Evolutionary conservation across 2,329 filamentous ascomycete species (phyloP).

Genomic region (Geosmithia flava): DNA sequence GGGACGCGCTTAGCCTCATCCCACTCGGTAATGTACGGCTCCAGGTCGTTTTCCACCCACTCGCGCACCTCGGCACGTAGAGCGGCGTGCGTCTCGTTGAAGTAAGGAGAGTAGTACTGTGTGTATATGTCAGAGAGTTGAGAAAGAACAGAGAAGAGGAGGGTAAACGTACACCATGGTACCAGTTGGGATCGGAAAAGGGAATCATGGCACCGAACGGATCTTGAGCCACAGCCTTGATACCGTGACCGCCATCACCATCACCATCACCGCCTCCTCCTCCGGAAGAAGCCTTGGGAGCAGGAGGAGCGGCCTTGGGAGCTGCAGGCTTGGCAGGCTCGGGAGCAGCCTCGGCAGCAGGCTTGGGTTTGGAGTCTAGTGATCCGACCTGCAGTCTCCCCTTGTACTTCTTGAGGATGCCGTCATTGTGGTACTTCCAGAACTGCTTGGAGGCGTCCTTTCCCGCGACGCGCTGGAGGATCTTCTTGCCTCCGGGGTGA

Average conservation of each 20-base stretch:
- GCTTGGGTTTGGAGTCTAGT: conserved; percentile 73
- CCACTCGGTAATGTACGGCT: conserved; percentile 91
- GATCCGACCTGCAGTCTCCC: conserved; percentile 71
- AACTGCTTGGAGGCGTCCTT: conserved; percentile 58
- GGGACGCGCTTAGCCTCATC: conserved; percentile 90
- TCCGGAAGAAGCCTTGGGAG: conserved; percentile 21
- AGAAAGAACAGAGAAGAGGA: background rate
- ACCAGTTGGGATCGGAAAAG: conserved; percentile 89
- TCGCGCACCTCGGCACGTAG: conserved; percentile 82
- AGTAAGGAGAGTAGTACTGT: conserved; percentile 95
- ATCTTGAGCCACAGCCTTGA: conserved; percentile 60
- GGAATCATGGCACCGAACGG: conserved; percentile 78
- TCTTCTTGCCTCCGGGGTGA: conserved; percentile 65
- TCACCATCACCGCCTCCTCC: background rate
- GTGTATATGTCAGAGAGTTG: background rate
- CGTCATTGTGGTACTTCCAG: conserved; percentile 73
- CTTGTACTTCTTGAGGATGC: conserved; percentile 79
- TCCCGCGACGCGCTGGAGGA: conserved; percentile 48
- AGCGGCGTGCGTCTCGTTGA: conserved; percentile 85
- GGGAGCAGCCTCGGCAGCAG: conserved; percentile 36
- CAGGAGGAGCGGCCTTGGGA: conserved; percentile 14
- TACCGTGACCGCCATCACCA: conserved; percentile 9
- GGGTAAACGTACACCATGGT: conserved; percentile 61
- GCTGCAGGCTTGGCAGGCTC: conserved; percentile 20
- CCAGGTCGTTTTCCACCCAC: conserved; percentile 83